Evolutionary conservation across 148 eudicot genomes (phyloP).

Genomic region (Silene conica): DNA sequence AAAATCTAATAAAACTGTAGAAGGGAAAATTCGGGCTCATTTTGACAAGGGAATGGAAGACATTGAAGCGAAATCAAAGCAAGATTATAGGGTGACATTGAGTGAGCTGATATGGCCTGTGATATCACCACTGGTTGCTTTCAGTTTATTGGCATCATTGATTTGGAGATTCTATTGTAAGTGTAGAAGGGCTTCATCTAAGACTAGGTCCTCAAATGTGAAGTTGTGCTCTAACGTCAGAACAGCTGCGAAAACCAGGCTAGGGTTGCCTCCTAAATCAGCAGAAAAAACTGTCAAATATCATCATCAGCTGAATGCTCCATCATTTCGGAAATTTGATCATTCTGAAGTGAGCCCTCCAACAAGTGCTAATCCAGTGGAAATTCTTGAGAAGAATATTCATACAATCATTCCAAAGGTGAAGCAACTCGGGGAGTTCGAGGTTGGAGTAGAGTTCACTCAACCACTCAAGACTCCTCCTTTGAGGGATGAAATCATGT

Average conservation of each 20-base stretch:
- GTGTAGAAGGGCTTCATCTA: constrained; percentile 20
- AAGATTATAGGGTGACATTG: neutral
- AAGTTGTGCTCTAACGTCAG: constrained; percentile 3
- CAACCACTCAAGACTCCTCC: neutral
- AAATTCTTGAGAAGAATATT: neutral
- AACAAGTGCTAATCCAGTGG: neutral
- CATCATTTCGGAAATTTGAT: neutral
- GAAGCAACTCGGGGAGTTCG: constrained; percentile 46
- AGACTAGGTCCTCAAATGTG: constrained; percentile 8
- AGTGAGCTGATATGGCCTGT: constrained; percentile 10
- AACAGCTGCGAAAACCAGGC: neutral
- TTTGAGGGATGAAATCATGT: neutral
- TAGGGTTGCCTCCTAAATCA: constrained; percentile 6
- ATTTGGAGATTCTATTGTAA: constrained; percentile 22
- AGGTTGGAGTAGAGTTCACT: constrained; percentile 29
- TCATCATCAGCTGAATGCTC: neutral
- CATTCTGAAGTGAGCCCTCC: constrained; percentile 1
- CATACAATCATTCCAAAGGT: constrained; percentile 31
- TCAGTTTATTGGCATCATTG: constrained; percentile 3
- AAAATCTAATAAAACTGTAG: too few relatives aligned
- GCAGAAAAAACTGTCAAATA: neutral
- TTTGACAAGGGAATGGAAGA: too few relatives aligned
- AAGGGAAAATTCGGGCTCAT: too few relatives aligned
- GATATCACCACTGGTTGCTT: constrained; percentile 1
- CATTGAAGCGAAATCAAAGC: too few relatives aligned